Evolutionary conservation across 352 stramenopile genomes (phyloP).

Genomic region (Pythium periplocum): DNA sequence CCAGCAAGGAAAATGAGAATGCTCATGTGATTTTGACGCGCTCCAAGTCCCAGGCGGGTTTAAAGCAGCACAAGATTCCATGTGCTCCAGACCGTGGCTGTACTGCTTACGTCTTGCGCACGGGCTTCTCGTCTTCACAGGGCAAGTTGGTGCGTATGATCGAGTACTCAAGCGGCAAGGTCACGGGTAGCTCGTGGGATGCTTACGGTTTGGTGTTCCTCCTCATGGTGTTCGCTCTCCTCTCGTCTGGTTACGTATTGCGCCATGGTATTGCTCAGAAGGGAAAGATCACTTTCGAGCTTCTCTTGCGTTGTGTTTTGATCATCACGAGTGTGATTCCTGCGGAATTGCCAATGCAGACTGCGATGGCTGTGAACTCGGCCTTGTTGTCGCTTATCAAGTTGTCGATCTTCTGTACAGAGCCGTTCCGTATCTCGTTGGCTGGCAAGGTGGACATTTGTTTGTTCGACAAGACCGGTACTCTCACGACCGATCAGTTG

Average conservation of each 20-base stretch:
- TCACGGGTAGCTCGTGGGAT: constrained; percentile 93
- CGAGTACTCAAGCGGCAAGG: constrained; percentile 96
- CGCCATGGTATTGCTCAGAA: constrained; percentile 81
- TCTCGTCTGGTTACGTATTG: constrained; percentile 94
- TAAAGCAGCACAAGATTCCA: constrained; percentile 43
- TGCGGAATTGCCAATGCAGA: constrained; percentile 98
- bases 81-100: constrained; percentile 88
- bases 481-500: constrained; percentile 96
- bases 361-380: constrained; percentile 96
- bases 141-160: constrained; percentile 98
- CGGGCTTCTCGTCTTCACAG: constrained; percentile 97
- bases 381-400: constrained; percentile 94
- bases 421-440: constrained; percentile 97
- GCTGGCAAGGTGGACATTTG: constrained; percentile 96
- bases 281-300: constrained; percentile 93
- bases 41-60: constrained; percentile 14
- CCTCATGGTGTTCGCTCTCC: constrained; percentile 95
- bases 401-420: constrained; percentile 96
- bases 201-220: constrained; percentile 95
- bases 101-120: constrained; percentile 94
- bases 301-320: constrained; percentile 96
- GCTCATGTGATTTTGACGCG: constrained; percentile 14
- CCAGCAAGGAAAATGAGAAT: constrained; percentile 4
- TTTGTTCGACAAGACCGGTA: constrained; percentile 99
- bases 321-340: constrained; percentile 99